phyloP scores from a whole-genome alignment of 2,329 filamentous ascomycete species.

The Alternaria arbusti region DNA sequence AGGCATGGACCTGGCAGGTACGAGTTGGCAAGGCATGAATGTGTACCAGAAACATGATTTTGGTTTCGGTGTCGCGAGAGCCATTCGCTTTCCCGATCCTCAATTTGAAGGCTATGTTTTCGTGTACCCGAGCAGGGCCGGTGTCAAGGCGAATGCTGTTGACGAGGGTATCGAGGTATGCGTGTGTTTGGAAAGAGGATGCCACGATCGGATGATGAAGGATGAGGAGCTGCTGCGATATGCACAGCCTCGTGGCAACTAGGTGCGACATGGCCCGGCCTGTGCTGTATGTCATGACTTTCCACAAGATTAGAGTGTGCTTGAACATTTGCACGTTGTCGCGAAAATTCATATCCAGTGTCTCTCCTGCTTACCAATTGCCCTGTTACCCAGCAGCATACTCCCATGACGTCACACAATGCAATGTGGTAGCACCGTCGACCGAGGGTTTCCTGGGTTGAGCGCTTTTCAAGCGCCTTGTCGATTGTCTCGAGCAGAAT shows the following conservation, averaged over 20 bases:
- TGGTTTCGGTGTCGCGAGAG: slow-evolving; percentile 34
- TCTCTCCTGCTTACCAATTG: not conserved
- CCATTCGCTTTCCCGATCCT: slow-evolving; percentile 20
- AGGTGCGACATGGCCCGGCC: not conserved
- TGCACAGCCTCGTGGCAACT: slow-evolving; percentile 1
- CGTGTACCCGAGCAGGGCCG: slow-evolving; percentile 19
- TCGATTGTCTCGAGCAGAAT: not conserved
- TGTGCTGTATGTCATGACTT: not conserved
- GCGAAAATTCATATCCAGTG: not conserved
- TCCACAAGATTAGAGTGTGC: not conserved
- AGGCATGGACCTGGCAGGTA: slow-evolving; percentile 32
- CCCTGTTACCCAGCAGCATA: not conserved
- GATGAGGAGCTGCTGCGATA: slow-evolving; percentile 16
- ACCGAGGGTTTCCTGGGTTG: not conserved
- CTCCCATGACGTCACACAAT: not conserved
- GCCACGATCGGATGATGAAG: slow-evolving; percentile 15
- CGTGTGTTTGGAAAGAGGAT: slow-evolving; percentile 19
- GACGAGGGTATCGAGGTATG: slow-evolving; percentile 30
- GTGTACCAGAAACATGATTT: slow-evolving; percentile 36
- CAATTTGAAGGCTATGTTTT: slow-evolving; percentile 25
- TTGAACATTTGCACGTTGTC: not conserved
- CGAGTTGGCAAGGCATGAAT: slow-evolving; percentile 35
- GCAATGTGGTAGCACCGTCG: not conserved
- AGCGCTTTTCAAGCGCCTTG: not conserved
- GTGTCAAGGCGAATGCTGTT: not conserved